A percentile compares a stretch with the other conserved stretches of the same genome.
Evolutionary conservation across 345 rosid species (phyloP).

Genomic region (Jatropha curcas): DNA sequence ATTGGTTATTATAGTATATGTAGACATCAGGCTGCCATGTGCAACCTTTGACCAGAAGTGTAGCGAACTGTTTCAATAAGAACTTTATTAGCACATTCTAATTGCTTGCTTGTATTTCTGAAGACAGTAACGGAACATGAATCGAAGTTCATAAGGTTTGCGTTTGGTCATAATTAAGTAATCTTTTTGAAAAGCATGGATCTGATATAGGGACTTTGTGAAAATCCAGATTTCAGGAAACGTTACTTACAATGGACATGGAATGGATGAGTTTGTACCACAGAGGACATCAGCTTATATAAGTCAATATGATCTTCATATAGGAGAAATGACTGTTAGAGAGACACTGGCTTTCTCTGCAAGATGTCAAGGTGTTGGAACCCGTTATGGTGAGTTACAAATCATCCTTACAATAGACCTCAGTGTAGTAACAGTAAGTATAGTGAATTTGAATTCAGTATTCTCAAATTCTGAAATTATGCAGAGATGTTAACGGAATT

Average conservation of each 20-base stretch:
- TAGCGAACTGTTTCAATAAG: no score
- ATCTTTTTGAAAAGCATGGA: no score
- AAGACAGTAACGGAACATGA: no score
- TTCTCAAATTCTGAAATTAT: background rate
- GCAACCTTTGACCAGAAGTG: no score
- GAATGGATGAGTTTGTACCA: slow-evolving; percentile 62
- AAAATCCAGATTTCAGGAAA: slow-evolving; percentile 50
- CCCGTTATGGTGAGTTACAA: slow-evolving; percentile 48
- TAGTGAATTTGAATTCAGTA: background rate
- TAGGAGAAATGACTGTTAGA: slow-evolving; percentile 66
- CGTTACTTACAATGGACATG: slow-evolving; percentile 64
- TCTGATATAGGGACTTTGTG: no score
- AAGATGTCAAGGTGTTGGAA: slow-evolving; percentile 67
- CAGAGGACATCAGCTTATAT: slow-evolving; percentile 66
- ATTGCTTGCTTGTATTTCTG: no score
- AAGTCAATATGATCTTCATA: slow-evolving; percentile 61
- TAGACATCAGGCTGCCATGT: no score
- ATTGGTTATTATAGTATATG: no score
- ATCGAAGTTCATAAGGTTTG: no score
- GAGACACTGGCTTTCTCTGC: slow-evolving; percentile 67
- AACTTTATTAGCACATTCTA: no score
- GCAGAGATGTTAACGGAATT: slow-evolving; percentile 73
- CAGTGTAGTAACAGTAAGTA: no score
- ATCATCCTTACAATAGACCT: background rate
- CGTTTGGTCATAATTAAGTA: no score